Evolutionary conservation across 192 early-diverging fungal species (phyloP).

Genomic region (Gaertneriomyces semiglobifer): DNA sequence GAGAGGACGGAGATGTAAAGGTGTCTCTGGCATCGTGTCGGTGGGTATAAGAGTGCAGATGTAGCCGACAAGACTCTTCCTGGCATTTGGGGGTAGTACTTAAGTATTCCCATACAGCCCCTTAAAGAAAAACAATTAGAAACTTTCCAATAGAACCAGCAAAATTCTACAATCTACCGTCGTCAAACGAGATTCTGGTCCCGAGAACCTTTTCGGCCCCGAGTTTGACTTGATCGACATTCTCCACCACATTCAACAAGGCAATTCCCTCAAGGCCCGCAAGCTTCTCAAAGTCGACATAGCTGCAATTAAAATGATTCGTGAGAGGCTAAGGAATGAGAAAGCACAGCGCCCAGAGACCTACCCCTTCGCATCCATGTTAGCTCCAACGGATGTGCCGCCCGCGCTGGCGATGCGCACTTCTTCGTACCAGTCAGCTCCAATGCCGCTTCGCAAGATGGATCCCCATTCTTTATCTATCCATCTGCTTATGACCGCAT

Average conservation of each 20-base stretch:
- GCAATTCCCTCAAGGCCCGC: slow-evolving; percentile 80
- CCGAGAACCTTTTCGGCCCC: slow-evolving; percentile 63
- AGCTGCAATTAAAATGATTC: slow-evolving; percentile 24
- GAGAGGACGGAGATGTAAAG: slow-evolving; percentile 67
- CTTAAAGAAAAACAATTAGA: slow-evolving; percentile 10
- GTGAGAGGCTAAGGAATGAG: not conserved
- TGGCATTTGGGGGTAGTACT: slow-evolving; percentile 19
- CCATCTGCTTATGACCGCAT: slow-evolving; percentile 53
- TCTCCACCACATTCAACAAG: slow-evolving; percentile 79
- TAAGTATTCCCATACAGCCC: not conserved
- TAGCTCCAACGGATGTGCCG: slow-evolving; percentile 65
- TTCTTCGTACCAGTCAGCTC: slow-evolving; percentile 47
- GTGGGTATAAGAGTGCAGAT: slow-evolving; percentile 81
- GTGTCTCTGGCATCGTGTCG: slow-evolving; percentile 60
- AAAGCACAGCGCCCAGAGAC: slow-evolving; percentile 36
- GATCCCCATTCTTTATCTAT: slow-evolving; percentile 66
- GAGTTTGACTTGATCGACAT: slow-evolving; percentile 61
- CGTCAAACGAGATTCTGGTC: slow-evolving; percentile 82
- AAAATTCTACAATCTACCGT: slow-evolving; percentile 54
- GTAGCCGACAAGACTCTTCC: slow-evolving; percentile 57
- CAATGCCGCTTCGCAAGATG: slow-evolving; percentile 77
- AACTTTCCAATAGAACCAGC: slow-evolving; percentile 23
- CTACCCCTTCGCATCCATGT: slow-evolving; percentile 72
- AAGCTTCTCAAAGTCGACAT: slow-evolving; percentile 91
- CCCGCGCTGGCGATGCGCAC: slow-evolving; percentile 33